Conservation (phyloP, 2,329 filamentous ascomycete species). For the Diplodia scrobiculata region DNA sequence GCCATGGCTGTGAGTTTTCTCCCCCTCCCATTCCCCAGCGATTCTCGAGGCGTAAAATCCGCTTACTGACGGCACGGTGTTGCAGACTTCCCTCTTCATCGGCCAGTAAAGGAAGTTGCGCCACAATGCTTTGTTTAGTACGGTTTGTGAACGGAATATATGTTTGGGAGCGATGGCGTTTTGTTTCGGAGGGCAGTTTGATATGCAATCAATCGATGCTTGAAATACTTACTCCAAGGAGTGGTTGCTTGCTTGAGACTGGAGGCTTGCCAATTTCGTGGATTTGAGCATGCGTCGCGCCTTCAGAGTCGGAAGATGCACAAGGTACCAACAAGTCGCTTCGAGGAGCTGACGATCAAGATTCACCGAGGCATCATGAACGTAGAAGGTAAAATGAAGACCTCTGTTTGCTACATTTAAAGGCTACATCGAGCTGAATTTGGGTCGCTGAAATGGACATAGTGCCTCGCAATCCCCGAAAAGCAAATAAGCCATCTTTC, state of each 20-base stretch:
- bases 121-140: neutral
- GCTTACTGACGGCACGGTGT: neutral
- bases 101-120: conserved; percentile 29
- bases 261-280: neutral
- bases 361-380: no score
- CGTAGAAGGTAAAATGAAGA: neutral
- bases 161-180: conserved; percentile 20
- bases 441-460: neutral
- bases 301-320: neutral
- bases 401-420: neutral
- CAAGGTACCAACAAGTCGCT: neutral
- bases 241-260: neutral
- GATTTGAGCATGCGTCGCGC: neutral
- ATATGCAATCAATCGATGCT: neutral
- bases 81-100: conserved; percentile 35
- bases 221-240: neutral
- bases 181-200: neutral
- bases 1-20: conserved; percentile 76
- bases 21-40: neutral
- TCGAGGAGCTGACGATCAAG: neutral
- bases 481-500: neutral
- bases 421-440: neutral
- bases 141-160: neutral
- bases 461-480: neutral
- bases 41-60: neutral